These are phyloP conservation scores for Canariomyces notabilis DNA, from an alignment of 2,329 filamentous ascomycete genomes.

Conservation along the genomic window DNA sequence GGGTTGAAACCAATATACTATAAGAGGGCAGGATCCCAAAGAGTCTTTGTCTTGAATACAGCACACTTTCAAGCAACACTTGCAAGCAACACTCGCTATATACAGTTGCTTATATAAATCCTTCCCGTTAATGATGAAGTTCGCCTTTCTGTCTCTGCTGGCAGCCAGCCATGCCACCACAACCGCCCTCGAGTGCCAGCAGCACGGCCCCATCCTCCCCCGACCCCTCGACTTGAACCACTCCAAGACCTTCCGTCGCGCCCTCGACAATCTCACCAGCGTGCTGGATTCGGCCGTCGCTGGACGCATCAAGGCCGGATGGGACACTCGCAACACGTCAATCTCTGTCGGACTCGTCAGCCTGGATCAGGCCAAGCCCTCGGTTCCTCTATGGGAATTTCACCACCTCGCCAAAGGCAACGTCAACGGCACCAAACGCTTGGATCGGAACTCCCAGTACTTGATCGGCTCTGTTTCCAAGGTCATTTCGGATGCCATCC, in stretches of 20 bases:
- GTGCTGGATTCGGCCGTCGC: slow-evolving; percentile 30
- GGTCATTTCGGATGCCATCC: slow-evolving; percentile 34
- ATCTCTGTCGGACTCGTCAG: slow-evolving; percentile 37
- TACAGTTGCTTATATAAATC: too few relatives aligned
- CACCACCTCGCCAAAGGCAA: slow-evolving; percentile 35
- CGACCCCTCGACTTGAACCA: slow-evolving; percentile 27
- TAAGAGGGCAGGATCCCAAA: too few relatives aligned
- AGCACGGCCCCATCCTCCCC: slow-evolving; percentile 29
- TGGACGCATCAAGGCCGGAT: slow-evolving; percentile 32
- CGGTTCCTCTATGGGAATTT: slow-evolving; percentile 36
- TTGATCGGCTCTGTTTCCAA: slow-evolving; percentile 39
- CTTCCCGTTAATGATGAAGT: background rate
- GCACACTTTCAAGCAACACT: too few relatives aligned
- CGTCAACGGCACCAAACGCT: slow-evolving; percentile 30
- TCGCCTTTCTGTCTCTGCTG: background rate
- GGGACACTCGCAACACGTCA: slow-evolving; percentile 33
- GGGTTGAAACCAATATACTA: too few relatives aligned
- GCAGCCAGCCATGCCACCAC: background rate
- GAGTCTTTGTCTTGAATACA: too few relatives aligned
- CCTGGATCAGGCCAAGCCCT: slow-evolving; percentile 25
- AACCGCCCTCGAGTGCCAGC: slow-evolving; percentile 26
- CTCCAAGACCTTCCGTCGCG: slow-evolving; percentile 28
- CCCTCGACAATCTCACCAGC: slow-evolving; percentile 27
- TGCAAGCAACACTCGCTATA: background rate
- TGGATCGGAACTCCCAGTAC: slow-evolving; percentile 36